These are phyloP conservation scores for Fusarium sterilihyphosum DNA, from an alignment of 2,329 filamentous ascomycete genomes.

Conservation along the genomic window DNA sequence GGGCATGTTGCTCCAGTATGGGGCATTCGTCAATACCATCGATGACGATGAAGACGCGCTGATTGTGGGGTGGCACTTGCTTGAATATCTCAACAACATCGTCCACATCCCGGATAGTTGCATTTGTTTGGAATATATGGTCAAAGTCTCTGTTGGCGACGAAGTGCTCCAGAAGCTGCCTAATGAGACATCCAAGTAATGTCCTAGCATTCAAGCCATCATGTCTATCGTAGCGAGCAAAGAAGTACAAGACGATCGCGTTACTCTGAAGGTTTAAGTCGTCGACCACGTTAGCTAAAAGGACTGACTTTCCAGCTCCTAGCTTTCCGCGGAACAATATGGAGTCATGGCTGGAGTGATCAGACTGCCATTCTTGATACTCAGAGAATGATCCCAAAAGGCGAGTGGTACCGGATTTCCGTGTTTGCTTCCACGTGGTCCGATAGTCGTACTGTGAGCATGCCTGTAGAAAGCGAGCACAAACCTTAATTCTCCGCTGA, in stretches of 20 bases:
- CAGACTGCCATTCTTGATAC: constrained; percentile 35
- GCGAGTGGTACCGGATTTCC: constrained; percentile 51
- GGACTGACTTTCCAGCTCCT: constrained; percentile 57
- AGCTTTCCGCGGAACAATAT: constrained; percentile 53
- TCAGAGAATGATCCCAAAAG: constrained; percentile 2
- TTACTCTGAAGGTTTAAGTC: constrained; percentile 43
- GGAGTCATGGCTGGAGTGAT: constrained; percentile 21
- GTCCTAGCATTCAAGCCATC: constrained; percentile 44
- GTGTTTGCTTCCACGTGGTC: constrained; percentile 53
- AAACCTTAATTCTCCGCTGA: constrained; percentile 12
- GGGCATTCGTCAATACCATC: constrained; percentile 37
- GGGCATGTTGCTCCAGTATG: not conserved
- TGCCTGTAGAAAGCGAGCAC: constrained; percentile 47
- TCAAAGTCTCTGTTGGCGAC: fast-evolving
- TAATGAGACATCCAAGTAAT: constrained; percentile 46
- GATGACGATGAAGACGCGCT: not conserved
- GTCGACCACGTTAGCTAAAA: constrained; percentile 56
- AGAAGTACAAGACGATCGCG: constrained; percentile 42
- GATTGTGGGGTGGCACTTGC: not conserved
- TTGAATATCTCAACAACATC: not conserved
- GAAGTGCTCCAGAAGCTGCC: constrained; percentile 45
- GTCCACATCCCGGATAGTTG: not conserved
- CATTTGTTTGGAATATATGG: not conserved
- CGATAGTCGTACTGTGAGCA: constrained; percentile 55
- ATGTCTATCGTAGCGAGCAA: constrained; percentile 45